Conservation (phyloP, 2,329 filamentous ascomycete species). For the Aspergillus pseudotamarii region DNA sequence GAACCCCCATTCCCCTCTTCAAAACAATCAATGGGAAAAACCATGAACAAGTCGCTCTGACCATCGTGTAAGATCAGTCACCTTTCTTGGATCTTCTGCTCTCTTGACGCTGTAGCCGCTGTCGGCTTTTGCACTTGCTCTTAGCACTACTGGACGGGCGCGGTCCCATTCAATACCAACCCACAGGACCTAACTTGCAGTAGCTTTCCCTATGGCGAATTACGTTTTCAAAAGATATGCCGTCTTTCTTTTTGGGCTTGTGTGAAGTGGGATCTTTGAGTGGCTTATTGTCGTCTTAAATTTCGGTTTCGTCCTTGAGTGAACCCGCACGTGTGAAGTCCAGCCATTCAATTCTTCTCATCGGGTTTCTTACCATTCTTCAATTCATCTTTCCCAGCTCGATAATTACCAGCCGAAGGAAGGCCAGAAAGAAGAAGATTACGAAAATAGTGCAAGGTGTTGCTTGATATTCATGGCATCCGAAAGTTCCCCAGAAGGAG, state of each 20-base stretch:
- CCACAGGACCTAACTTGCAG: conserved; percentile 25
- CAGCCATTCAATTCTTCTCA: conserved; percentile 24
- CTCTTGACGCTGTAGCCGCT: background rate
- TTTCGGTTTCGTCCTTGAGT: conserved; percentile 28
- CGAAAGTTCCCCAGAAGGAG: conserved; percentile 30
- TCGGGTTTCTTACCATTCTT: conserved; percentile 19
- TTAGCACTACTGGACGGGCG: background rate
- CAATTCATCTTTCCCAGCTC: conserved; percentile 23
- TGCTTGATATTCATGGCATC: conserved; percentile 34
- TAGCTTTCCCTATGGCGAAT: conserved; percentile 46
- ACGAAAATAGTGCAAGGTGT: conserved; percentile 14
- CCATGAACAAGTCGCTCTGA: conserved; percentile 25
- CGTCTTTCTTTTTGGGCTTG: conserved; percentile 46
- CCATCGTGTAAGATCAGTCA: conserved; percentile 26
- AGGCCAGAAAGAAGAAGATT: conserved; percentile 8
- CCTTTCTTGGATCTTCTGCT: conserved; percentile 2
- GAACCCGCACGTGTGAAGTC: conserved; percentile 28
- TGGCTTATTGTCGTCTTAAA: conserved; percentile 39
- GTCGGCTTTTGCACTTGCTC: background rate
- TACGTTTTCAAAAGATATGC: conserved; percentile 47
- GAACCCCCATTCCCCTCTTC: conserved; percentile 7
- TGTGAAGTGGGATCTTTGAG: conserved; percentile 46
- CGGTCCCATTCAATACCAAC: conserved; percentile 8
- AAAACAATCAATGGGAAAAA: conserved; percentile 12
- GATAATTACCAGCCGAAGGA: conserved; percentile 15